These are phyloP conservation scores for Laburnicola sp. DNA, from an alignment of 2,329 filamentous ascomycete species.

Conservation along the genomic window DNA sequence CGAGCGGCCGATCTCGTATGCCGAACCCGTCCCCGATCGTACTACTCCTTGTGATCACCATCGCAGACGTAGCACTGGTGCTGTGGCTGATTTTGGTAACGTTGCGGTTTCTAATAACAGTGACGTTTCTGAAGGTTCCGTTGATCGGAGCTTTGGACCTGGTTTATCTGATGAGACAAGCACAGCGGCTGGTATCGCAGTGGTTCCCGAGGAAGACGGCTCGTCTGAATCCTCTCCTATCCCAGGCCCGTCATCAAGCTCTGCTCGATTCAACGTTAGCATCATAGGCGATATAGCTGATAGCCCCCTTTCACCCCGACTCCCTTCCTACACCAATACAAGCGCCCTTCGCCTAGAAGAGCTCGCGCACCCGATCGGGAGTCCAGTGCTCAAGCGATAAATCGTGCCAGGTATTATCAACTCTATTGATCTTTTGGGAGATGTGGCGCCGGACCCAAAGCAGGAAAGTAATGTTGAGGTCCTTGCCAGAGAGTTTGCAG, in stretches of 20 bases:
- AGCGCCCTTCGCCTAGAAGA: neutral
- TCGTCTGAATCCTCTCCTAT: too few species aligned
- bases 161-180: too few species aligned
- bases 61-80: neutral
- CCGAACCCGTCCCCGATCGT: neutral
- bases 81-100: too few species aligned
- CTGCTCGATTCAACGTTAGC: too few species aligned
- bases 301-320: neutral
- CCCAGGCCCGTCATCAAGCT: too few species aligned
- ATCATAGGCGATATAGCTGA: neutral
- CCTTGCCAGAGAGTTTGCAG: too few species aligned
- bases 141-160: too few species aligned
- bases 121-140: too few species aligned
- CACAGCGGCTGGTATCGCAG: too few species aligned
- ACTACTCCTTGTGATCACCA: neutral
- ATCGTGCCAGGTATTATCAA: neutral
- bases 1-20: neutral
- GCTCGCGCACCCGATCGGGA: neutral
- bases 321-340: neutral
- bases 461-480: neutral
- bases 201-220: too few species aligned
- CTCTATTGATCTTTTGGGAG: neutral
- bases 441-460: too few species aligned
- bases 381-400: neutral
- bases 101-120: too few species aligned